Evolutionary conservation across 2,329 filamentous ascomycete species (phyloP).

Genomic region (Fusarium incarnatum): DNA sequence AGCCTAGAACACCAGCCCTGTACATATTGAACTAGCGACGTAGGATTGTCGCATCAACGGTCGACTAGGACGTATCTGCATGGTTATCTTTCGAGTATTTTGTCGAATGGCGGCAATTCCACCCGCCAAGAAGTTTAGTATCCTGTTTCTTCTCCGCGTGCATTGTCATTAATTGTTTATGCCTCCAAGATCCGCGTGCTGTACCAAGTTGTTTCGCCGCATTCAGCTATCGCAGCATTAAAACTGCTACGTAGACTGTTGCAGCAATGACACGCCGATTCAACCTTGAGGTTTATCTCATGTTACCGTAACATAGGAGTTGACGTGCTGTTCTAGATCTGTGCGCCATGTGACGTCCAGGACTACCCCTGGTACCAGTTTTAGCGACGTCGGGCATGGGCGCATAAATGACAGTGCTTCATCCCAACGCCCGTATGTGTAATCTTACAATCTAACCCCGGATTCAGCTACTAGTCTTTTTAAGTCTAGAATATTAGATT

Average conservation of each 20-base stretch:
- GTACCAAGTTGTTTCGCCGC: background rate
- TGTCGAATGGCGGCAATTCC: background rate
- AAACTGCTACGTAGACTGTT: slow-evolving; percentile 4
- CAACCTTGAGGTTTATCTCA: background rate
- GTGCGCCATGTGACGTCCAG: background rate
- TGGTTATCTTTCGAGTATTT: background rate
- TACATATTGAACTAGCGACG: background rate
- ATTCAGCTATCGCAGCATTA: background rate
- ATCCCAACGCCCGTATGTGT: background rate
- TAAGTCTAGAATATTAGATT: background rate
- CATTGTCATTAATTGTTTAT: background rate
- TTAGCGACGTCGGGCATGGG: background rate
- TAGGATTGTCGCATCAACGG: slow-evolving; percentile 8
- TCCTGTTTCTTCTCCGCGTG: background rate
- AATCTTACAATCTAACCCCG: background rate
- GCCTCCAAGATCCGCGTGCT: background rate
- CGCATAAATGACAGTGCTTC: background rate
- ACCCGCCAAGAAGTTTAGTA: background rate
- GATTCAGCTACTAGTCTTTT: background rate
- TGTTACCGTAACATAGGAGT: background rate
- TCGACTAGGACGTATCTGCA: background rate
- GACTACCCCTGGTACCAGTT: background rate
- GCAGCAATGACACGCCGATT: background rate
- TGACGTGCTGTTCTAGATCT: background rate
- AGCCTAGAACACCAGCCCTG: slow-evolving; percentile 13